Conservation (phyloP, 164 flowering plant species). For the Pachysandra terminalis region DNA sequence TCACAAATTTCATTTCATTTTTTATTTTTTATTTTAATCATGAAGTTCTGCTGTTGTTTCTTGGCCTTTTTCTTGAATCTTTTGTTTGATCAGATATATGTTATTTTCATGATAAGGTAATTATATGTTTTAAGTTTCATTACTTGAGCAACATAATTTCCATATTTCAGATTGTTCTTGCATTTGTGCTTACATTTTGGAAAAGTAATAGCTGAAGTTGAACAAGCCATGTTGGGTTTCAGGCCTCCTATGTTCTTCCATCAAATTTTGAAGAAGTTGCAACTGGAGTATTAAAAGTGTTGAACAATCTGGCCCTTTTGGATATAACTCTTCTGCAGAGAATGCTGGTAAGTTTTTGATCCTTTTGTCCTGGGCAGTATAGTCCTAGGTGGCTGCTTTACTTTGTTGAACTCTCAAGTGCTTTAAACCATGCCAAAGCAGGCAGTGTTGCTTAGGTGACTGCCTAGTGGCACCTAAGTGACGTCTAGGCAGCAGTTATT, state of each 20-base stretch:
- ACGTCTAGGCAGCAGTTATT: too few species aligned
- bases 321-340: conserved; percentile 69
- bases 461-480: too few species aligned
- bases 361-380: not conserved
- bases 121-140: not conserved
- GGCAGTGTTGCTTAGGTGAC: too few species aligned
- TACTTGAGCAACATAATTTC: not conserved
- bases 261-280: conserved; percentile 94
- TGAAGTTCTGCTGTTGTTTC: not conserved
- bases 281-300: conserved; percentile 83
- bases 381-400: too few species aligned
- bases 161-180: not conserved
- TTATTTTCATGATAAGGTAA: not conserved
- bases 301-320: conserved; percentile 81
- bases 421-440: too few species aligned
- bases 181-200: not conserved
- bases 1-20: not conserved
- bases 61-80: not conserved
- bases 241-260: conserved; percentile 80
- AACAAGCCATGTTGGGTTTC: conserved; percentile 15
- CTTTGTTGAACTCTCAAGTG: too few species aligned
- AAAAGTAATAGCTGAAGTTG: not conserved
- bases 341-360: conserved; percentile 73
- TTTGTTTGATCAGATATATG: too few species aligned
- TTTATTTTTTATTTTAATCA: too few species aligned